Percentiles rank a stretch among this genome's conserved stretches.
Conservation (phyloP, 495 filamentous ascomycete species). For the Penicillium turbatum region DNA sequence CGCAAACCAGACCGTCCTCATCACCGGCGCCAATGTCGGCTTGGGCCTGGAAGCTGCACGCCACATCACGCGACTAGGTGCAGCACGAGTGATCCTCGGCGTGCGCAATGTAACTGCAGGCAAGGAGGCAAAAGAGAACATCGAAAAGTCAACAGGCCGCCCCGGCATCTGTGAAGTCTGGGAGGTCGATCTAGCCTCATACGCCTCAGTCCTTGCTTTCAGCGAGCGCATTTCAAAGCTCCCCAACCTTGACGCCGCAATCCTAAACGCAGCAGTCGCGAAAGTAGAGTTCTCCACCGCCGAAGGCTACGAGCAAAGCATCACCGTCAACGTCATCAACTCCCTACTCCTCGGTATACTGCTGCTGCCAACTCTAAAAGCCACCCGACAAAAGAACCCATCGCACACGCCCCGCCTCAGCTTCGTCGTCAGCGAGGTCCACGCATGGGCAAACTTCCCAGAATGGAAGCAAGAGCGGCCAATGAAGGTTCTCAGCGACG, state of each 20-base stretch:
- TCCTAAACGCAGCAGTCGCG: slow-evolving; percentile 46
- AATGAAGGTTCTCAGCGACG: slow-evolving; percentile 32
- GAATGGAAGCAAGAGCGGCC: slow-evolving; percentile 31
- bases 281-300: slow-evolving; percentile 16
- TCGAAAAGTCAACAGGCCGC: slow-evolving; percentile 30
- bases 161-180: slow-evolving; percentile 47
- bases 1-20: slow-evolving; percentile 42
- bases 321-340: slow-evolving; percentile 53
- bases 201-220: slow-evolving; percentile 38
- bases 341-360: slow-evolving; percentile 45
- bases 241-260: slow-evolving; percentile 35
- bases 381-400: slow-evolving; percentile 23
- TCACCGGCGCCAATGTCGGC: slow-evolving; percentile 52
- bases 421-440: slow-evolving; percentile 40
- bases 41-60: slow-evolving; percentile 48
- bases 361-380: slow-evolving; percentile 39
- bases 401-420: slow-evolving; percentile 23
- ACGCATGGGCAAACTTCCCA: slow-evolving; percentile 29
- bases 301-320: slow-evolving; percentile 43
- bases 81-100: slow-evolving; percentile 50
- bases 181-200: slow-evolving; percentile 49
- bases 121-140: slow-evolving; percentile 31
- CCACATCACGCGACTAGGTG: slow-evolving; percentile 43
- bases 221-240: slow-evolving; percentile 32
- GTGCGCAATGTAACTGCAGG: slow-evolving; percentile 50